Conservation (phyloP, 2,329 filamentous ascomycete species). For the Cryoendolithus antarcticus region DNA sequence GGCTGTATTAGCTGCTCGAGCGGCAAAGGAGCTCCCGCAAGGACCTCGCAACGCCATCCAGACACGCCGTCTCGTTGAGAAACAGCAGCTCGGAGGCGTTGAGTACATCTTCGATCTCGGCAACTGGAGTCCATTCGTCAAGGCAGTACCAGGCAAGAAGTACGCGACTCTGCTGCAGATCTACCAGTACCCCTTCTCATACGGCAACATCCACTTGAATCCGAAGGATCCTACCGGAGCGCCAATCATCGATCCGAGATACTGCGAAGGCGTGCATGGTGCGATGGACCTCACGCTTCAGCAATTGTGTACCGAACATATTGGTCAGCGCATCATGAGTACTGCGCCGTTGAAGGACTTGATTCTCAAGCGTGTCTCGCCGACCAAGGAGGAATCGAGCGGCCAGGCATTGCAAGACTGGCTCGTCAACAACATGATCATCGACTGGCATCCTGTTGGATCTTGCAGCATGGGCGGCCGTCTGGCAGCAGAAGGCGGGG, state of each 20-base stretch:
- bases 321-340: constrained; percentile 3
- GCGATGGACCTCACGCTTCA: constrained; percentile 5
- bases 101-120: constrained; percentile 1
- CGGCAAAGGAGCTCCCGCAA: constrained; percentile 10
- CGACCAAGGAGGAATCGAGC: neutral
- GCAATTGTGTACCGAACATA: constrained; percentile 5
- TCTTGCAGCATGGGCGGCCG: constrained; percentile 4
- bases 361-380: constrained; percentile 2
- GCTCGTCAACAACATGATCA: constrained; percentile 8
- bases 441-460: constrained; percentile 11
- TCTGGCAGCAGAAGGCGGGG: constrained; percentile 6
- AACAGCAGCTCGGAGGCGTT: neutral
- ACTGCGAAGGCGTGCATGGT: constrained; percentile 1
- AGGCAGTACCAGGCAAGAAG: neutral
- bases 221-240: neutral
- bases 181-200: constrained; percentile 19
- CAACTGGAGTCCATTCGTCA: constrained; percentile 1
- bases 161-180: constrained; percentile 1
- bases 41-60: constrained; percentile 7
- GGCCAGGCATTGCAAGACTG: constrained; percentile 6
- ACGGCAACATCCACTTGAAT: constrained; percentile 14
- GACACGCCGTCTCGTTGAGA: neutral
- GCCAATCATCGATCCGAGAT: constrained; percentile 1
- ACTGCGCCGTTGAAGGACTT: constrained; percentile 4
- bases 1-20: constrained; percentile 6